Evolutionary conservation across 225 moss, liverwort and hornwort species (phyloP), one percentile per base, ranked within the genome.

Genomic region (Asterella californica): DNA sequence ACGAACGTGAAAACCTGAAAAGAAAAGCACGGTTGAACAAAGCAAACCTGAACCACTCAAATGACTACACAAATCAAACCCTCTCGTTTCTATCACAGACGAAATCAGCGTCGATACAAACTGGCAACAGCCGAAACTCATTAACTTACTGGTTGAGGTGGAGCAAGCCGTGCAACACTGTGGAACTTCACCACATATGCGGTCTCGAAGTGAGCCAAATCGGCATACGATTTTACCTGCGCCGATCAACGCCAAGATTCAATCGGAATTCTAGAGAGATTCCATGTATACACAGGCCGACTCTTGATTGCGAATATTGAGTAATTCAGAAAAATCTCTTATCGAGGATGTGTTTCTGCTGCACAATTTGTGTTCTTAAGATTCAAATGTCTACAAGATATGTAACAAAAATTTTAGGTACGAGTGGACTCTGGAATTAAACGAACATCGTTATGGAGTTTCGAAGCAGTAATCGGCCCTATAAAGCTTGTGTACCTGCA

Each of bases 101-200:
- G 52, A 52, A 52, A 52, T 4, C 12, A 42, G 42, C 42, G 42
- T 42, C 42, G 42, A 42, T 42, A 42, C 42, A 42, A 42, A 42
- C 42, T 7, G 42, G 42, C 7, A 42, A 42, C 42, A 42, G 4
- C 12, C 52, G 10, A n/a, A n/a, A n/a, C n/a, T n/a, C 12, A 17
- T 32, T 6, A 18, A 82, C 82, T 80, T 61, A 97, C 94, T 73
- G 92, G 94, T 82, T 97, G 93, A 32, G 96, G 96, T 54, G 92
- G 89, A 60, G 96, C 93, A 84, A 94, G 87, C 79, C 87, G 91
- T 45, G 96, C 95, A 65, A 97, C 93, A 61, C 96, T 97, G 80
- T 97, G 96, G 54, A 97, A 89, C 88, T 97, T 97, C 61, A 94
- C 96, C 36, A 97, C 96, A 83, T 97, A 97, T 0, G 96, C 96